Conservation (phyloP, 1,284 basidiomycete genomes). For the Puccinia coronata region DNA sequence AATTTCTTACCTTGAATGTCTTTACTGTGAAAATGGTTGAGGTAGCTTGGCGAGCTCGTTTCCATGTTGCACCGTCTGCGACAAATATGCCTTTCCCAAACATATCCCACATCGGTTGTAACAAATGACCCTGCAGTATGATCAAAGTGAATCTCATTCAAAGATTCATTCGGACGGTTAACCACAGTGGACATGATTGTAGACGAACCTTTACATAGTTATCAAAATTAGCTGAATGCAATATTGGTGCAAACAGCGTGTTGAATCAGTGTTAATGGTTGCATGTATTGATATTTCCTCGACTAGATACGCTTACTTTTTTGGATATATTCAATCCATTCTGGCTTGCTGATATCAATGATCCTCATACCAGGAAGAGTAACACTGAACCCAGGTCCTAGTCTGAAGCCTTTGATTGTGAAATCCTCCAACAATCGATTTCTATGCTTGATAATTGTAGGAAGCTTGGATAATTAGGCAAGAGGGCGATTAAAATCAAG, state of each 20-base stretch:
- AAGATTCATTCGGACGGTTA: neutral
- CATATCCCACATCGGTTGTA: conserved; percentile 27
- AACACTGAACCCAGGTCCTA: conserved; percentile 33
- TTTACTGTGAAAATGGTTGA: conserved; percentile 37
- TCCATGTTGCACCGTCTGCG: conserved; percentile 33
- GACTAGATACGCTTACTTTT: conserved; percentile 27
- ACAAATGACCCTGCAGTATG: neutral
- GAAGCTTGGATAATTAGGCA: neutral
- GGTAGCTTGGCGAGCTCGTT: conserved; percentile 28
- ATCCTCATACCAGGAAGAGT: conserved; percentile 42
- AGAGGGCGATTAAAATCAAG: conserved; percentile 12
- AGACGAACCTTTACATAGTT: conserved; percentile 46
- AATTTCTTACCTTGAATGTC: conserved; percentile 31
- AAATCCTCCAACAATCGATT: neutral
- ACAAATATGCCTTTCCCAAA: conserved; percentile 46
- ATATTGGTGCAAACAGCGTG: no score
- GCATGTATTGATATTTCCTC: neutral
- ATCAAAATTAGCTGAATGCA: no score
- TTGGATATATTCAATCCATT: conserved; percentile 48
- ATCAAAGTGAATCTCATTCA: neutral
- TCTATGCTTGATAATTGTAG: neutral
- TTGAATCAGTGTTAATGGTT: neutral
- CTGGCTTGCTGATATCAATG: conserved; percentile 49
- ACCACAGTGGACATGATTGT: neutral
- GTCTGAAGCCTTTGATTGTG: neutral